phyloP scores from a whole-genome alignment of 345 rosid species.

The Stellera chamaejasme region DNA sequence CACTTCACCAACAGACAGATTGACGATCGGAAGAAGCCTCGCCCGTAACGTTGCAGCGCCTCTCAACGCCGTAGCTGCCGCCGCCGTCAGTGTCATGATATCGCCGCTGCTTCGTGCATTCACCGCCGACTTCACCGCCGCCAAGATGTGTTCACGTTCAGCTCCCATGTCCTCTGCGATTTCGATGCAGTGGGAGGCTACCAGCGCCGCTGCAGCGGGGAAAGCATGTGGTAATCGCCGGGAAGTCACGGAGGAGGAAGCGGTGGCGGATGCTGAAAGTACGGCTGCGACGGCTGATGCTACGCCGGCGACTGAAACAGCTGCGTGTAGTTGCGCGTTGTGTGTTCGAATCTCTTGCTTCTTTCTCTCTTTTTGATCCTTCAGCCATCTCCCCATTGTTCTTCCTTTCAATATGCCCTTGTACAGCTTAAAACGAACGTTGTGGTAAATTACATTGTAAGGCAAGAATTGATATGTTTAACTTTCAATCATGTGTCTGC shows the following conservation, averaged over 20 bases:
- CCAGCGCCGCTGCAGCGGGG: conserved; percentile 85
- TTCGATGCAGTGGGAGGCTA: conserved; percentile 89
- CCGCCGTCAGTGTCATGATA: conserved; percentile 88
- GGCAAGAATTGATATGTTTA: too few relatives aligned
- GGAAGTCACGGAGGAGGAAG: conserved; percentile 31
- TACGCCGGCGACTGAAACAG: conserved; percentile 90
- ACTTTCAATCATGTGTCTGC: too few relatives aligned
- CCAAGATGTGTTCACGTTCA: conserved; percentile 60
- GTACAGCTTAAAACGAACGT: conserved; percentile 37
- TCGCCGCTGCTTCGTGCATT: conserved; percentile 79
- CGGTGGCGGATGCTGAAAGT: conserved; percentile 47
- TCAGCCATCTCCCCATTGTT: conserved; percentile 82
- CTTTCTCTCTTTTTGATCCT: conserved; percentile 87
- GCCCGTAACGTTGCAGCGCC: conserved; percentile 72
- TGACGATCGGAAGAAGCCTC: conserved; percentile 44
- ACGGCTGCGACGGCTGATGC: conserved; percentile 81
- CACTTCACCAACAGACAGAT: conserved; percentile 36
- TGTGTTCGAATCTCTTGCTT: conserved; percentile 80
- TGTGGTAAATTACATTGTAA: too few relatives aligned
- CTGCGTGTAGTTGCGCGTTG: conserved; percentile 81
- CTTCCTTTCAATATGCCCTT: conserved; percentile 62
- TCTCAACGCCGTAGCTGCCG: conserved; percentile 90
- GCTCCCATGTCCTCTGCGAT: conserved; percentile 94
- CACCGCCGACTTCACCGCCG: conserved; percentile 68
- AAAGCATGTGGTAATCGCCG: conserved; percentile 43